These are phyloP conservation scores for Ceratobasidium theobromae DNA, from an alignment of 1,284 basidiomycete species.

Conservation along the genomic window DNA sequence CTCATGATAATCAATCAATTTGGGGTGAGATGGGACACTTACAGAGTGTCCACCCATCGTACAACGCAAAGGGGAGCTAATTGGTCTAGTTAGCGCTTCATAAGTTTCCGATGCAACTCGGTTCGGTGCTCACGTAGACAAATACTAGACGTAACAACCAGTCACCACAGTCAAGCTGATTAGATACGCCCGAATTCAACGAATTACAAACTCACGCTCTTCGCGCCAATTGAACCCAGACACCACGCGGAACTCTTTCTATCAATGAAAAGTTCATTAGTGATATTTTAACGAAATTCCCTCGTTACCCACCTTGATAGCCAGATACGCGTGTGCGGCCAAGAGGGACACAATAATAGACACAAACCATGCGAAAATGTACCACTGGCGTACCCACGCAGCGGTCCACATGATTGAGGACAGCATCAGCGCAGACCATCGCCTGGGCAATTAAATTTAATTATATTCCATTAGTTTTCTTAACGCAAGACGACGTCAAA, in stretches of 20 bases:
- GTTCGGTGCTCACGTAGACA: slow-evolving; percentile 33
- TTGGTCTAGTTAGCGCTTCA: slow-evolving; percentile 8
- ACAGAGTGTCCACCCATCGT: slow-evolving; percentile 36
- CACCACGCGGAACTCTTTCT: slow-evolving; percentile 31
- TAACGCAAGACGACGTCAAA: background rate
- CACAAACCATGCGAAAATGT: slow-evolving; percentile 34
- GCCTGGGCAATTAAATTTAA: slow-evolving; percentile 8
- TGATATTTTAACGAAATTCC: background rate
- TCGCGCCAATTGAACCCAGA: slow-evolving; percentile 35
- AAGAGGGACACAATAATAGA: slow-evolving; percentile 32
- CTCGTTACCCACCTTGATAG: slow-evolving; percentile 33
- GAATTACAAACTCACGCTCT: slow-evolving; percentile 26
- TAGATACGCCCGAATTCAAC: background rate
- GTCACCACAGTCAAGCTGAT: slow-evolving; percentile 4
- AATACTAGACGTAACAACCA: too few relatives aligned
- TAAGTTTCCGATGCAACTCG: background rate
- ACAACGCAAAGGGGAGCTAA: slow-evolving; percentile 36
- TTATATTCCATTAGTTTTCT: background rate
- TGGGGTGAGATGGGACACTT: background rate
- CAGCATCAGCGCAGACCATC: slow-evolving; percentile 36
- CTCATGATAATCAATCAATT: background rate
- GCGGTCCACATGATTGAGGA: slow-evolving; percentile 36
- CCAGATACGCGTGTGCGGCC: slow-evolving; percentile 32
- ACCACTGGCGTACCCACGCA: slow-evolving; percentile 35
- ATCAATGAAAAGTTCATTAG: background rate